Evolutionary conservation across 352 stramenopile genomes (phyloP).

Genomic region (Phytophthora tubulina): DNA sequence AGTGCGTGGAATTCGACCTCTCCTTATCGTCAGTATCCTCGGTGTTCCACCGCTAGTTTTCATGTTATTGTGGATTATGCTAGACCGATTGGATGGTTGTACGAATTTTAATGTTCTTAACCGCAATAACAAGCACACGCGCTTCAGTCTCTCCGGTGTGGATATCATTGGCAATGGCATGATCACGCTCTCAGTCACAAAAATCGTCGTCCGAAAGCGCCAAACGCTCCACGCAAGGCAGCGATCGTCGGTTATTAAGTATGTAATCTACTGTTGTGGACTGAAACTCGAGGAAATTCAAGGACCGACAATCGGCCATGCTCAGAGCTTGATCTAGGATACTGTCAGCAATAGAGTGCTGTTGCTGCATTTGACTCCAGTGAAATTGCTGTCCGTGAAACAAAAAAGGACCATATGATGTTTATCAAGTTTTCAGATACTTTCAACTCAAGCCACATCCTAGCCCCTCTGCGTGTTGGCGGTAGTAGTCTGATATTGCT

Average conservation of each 20-base stretch:
- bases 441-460: slow-evolving; percentile 22
- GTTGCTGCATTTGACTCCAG: not conserved
- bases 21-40: slow-evolving; percentile 19
- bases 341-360: not conserved
- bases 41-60: slow-evolving; percentile 34
- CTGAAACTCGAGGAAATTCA: slow-evolving; percentile 26
- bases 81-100: slow-evolving; percentile 33
- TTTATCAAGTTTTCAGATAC: slow-evolving; percentile 22
- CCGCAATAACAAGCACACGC: slow-evolving; percentile 26
- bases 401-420: slow-evolving; percentile 30
- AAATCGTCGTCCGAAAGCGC: slow-evolving; percentile 39
- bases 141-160: slow-evolving; percentile 12
- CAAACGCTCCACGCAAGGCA: not conserved
- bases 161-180: slow-evolving; percentile 40
- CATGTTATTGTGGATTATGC: slow-evolving; percentile 35
- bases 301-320: not conserved
- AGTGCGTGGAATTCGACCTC: slow-evolving; percentile 33
- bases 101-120: slow-evolving; percentile 27
- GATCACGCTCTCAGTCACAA: slow-evolving; percentile 36
- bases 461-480: slow-evolving; percentile 10
- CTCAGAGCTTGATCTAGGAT: not conserved
- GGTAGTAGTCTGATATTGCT: slow-evolving; percentile 3
- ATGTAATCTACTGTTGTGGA: slow-evolving; percentile 31
- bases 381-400: not conserved
- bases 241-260: slow-evolving; percentile 24